phyloP scores from a whole-genome alignment of 345 rosid species.

The Combretum micranthum region DNA sequence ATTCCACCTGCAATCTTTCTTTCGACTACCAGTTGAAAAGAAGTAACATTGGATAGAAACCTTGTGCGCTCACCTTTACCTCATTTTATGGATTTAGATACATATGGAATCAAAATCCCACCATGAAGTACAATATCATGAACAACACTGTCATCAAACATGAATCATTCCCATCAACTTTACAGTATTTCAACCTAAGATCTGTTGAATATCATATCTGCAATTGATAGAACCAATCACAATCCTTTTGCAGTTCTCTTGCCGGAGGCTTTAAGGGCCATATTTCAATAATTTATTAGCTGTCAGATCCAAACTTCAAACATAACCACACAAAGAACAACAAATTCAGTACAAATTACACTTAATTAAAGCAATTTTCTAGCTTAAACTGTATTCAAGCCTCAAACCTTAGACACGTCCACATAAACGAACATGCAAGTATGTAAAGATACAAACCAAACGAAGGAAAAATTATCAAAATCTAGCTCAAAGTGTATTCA shows the following conservation, averaged over 20 bases:
- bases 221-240: slow-evolving; percentile 81
- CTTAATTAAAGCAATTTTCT: too few species aligned
- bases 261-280: slow-evolving; percentile 77
- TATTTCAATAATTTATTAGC: slow-evolving; percentile 33
- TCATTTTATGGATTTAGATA: slow-evolving; percentile 79
- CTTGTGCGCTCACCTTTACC: slow-evolving; percentile 89
- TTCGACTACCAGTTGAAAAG: slow-evolving; percentile 96
- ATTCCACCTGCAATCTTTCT: too few species aligned
- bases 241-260: slow-evolving; percentile 67
- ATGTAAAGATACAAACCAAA: too few species aligned
- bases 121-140: slow-evolving; percentile 72
- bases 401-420: too few species aligned
- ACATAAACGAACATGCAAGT: too few species aligned
- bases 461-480: too few species aligned
- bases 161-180: slow-evolving; percentile 43
- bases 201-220: slow-evolving; percentile 76
- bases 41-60: slow-evolving; percentile 71
- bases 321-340: background rate
- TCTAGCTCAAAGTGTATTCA: too few species aligned
- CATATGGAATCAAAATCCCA: slow-evolving; percentile 66
- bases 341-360: too few species aligned
- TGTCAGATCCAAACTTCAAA: slow-evolving; percentile 6
- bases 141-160: slow-evolving; percentile 51
- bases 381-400: too few species aligned
- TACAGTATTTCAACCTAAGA: slow-evolving; percentile 71